Evolutionary conservation across 2,329 filamentous ascomycete species (phyloP).

Genomic region (Sodiomyces alkalinus): DNA sequence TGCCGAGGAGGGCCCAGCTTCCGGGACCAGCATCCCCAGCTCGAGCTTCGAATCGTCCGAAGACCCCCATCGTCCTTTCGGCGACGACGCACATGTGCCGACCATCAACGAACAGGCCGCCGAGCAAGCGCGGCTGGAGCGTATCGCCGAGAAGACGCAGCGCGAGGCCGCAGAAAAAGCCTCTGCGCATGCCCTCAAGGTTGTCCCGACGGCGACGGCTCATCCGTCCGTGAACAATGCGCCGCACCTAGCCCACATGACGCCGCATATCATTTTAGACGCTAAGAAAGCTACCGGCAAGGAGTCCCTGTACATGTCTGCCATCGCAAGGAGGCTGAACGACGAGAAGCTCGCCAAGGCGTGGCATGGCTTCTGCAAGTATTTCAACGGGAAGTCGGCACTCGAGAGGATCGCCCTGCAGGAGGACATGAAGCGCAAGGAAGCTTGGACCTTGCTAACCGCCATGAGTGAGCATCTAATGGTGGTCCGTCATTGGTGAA

Average conservation of each 20-base stretch:
- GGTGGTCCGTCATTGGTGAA: conserved; percentile 54
- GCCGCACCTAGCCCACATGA: conserved; percentile 38
- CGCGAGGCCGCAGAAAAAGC: conserved; percentile 37
- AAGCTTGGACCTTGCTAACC: conserved; percentile 52
- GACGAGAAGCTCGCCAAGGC: conserved; percentile 44
- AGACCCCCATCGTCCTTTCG: too few species aligned
- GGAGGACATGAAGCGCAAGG: conserved; percentile 76
- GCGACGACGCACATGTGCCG: conserved; percentile 13
- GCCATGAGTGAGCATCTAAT: conserved; percentile 55
- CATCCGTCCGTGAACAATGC: conserved; percentile 43
- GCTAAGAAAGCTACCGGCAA: conserved; percentile 65
- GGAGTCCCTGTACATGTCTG: conserved; percentile 58
- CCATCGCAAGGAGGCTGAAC: conserved; percentile 37
- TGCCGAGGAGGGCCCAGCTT: conserved; percentile 9
- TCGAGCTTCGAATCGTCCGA: conserved; percentile 10
- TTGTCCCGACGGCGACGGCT: conserved; percentile 29
- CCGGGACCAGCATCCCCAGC: conserved; percentile 4
- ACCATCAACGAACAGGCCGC: conserved; percentile 40
- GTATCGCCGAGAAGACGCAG: conserved; percentile 39
- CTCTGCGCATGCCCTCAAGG: conserved; percentile 37
- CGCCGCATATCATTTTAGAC: conserved; percentile 57
- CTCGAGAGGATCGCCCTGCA: conserved; percentile 77
- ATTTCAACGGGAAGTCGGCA: conserved; percentile 75
- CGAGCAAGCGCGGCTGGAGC: conserved; percentile 44
- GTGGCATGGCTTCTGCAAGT: conserved; percentile 64